Percentiles rank a stretch among this genome's conserved stretches.
Evolutionary conservation across 176 grass and related monocot species (phyloP).

Genomic region (Aegilops longissima): DNA sequence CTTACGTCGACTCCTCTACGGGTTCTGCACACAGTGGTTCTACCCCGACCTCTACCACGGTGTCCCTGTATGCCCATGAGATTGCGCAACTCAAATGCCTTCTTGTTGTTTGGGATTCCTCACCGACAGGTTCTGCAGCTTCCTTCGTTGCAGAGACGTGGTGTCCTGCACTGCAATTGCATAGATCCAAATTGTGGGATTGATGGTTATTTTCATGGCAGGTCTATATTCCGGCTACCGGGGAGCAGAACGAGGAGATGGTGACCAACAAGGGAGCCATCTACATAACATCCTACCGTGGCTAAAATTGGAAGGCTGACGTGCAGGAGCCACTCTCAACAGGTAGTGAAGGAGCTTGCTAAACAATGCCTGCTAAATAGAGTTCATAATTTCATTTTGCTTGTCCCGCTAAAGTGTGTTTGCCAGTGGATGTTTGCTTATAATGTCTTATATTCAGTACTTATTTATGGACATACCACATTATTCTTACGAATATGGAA

Average conservation of each 20-base stretch:
- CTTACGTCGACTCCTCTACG: too few species aligned
- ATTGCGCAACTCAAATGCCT: too few species aligned
- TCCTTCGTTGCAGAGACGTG: too few species aligned
- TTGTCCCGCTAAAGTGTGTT: background rate
- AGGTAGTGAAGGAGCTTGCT: constrained; percentile 38
- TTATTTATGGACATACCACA: background rate
- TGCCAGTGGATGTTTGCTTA: background rate
- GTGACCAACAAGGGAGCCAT: constrained; percentile 93
- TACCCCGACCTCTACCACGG: too few species aligned
- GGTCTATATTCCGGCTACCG: constrained; percentile 95
- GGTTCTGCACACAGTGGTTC: too few species aligned
- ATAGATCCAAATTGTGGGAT: background rate
- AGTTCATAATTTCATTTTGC: too few species aligned
- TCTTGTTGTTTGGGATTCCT: too few species aligned
- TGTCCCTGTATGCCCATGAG: too few species aligned
- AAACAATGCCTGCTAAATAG: too few species aligned
- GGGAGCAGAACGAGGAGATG: constrained; percentile 92
- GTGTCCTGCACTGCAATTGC: background rate
- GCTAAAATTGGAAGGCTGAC: constrained; percentile 99
- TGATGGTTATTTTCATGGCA: constrained; percentile 17
- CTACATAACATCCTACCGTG: constrained; percentile 88
- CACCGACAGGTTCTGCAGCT: too few species aligned
- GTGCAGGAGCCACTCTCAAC: constrained; percentile 97
- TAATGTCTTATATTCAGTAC: background rate
- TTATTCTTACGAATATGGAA: background rate